Evolutionary conservation across 2,329 filamentous ascomycete species (phyloP), one percentile per base, ranked within the genome.

Genomic region (Coniochaeta ligniaria): DNA sequence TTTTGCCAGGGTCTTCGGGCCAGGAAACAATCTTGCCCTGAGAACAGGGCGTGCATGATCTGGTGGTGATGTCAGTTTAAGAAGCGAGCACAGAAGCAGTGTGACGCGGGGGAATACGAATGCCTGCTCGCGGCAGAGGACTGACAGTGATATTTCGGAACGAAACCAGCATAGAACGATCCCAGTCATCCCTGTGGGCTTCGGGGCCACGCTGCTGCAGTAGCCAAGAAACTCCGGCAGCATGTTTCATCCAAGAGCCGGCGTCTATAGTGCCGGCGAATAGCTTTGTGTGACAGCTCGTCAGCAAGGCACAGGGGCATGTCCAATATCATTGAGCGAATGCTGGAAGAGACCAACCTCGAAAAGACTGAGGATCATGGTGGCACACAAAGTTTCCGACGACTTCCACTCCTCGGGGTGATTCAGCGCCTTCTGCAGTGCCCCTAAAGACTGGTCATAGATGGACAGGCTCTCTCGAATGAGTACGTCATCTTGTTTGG

Each of bases 311-410:
- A 35, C 14, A 56, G 11, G 11, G 20, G 28, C 45, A 50, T 3
- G 22, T 28, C 45, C 52, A 12, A 45, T 43, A 57, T 47, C 28
- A 11, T 14, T 4, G 26, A 12, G 43, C 9, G 9, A 2, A 16
- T 7, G 9, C 4, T 4, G 2, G 8, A 31, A 28, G 12, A 52
- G 54, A 56, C 54, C 31, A 54, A 76, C 73, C 71, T 77, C 76
- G 36, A 72, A 77, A 17, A 75, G 65, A 59, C 74, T 75, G 45
- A 77, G 64, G 43, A 78, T 63, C 64, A 77, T 75, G 52, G 74
- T 70, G 2, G 78, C 67, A 59, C 73, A 76, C 28, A 77, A 65
- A n/a, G 75, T 78, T 65, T 77, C 76, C 1, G 73, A 67, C 16
- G 72, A 66, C 61, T 68, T 73, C 75, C 75, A 78, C 61, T 73